Percentiles rank a stretch among this genome's conserved stretches.
phyloP scores from a whole-genome alignment of 148 eudicot genomes.

The Rhododendron ferrugineum region DNA sequence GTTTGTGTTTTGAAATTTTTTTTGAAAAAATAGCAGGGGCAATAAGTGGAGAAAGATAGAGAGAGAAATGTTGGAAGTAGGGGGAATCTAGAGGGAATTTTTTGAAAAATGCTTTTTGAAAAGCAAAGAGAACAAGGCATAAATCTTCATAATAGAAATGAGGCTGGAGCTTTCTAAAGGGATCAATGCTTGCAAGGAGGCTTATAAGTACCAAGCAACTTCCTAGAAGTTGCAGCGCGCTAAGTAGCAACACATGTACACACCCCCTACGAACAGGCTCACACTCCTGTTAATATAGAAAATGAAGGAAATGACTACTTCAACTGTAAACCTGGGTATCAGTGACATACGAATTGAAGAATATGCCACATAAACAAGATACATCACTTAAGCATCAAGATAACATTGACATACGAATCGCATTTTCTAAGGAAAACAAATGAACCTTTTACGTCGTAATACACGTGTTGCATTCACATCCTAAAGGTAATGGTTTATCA shows the following conservation, averaged over 20 bases:
- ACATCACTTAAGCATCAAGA: background rate
- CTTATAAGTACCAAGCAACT: background rate
- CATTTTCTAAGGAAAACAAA: background rate
- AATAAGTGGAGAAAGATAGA: no score
- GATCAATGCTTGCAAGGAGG: background rate
- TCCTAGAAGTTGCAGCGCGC: background rate
- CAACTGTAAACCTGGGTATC: background rate
- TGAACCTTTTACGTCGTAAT: background rate
- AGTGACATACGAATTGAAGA: background rate
- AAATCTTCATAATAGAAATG: background rate
- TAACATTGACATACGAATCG: background rate
- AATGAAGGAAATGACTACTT: background rate
- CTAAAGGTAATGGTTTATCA: background rate
- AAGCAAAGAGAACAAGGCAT: no score
- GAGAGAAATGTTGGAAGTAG: no score
- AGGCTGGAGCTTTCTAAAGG: background rate
- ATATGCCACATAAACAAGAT: background rate
- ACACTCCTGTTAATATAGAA: background rate
- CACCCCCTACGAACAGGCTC: background rate
- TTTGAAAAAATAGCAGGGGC: no score
- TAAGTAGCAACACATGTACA: background rate
- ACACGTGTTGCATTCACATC: background rate
- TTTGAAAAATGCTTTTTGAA: no score
- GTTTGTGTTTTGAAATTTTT: no score
- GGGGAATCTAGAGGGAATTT: no score